Base-by-base conservation (phyloP, 1,139 yeast genomes). In the Pneumocystis carinii region DNA sequence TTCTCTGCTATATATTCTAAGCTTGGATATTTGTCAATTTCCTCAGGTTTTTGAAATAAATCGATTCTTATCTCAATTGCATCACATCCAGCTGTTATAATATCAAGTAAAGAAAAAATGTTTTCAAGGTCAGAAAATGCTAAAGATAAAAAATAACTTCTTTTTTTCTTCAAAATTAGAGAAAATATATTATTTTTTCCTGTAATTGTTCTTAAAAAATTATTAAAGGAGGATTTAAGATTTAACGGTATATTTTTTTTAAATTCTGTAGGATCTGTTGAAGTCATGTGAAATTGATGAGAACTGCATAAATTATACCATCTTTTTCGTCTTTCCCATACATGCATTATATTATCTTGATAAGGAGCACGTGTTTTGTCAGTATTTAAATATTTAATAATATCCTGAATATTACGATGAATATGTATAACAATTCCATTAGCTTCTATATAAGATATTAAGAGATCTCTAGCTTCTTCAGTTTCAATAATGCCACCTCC, bases 401-500 rank as follows among this genome's bases (percentile, higher is more conserved):
- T 89, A 69, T 87, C 86, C 64, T 84, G 85, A 67, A 90, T 81
- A 70, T 88, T 88, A 70, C 99, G 85, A 73, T 90, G 97, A 66
- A 92, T 79, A 71, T 92, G 97, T 65, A 92, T 77, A 8, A 92
- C 97, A 68, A 87, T 81, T 6, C 90, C 87, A 32, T 89, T 90
- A 59, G 75, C 71, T 39, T 74, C 71, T 58, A 77, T 75, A 73
- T 84, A 86, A 12, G 77, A 71, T 70, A 83, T 79, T 72, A 92
- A 77, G 12, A 81, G 68, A 6, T 77, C 77, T 70, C 97, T 82
- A 8, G 94, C 84, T n/a, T 73, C 80, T 14, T 79, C 80, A 39
- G 81, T 81, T 74, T 92, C 98, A 42, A 92, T 96, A 67, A 94
- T 80, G 7, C 99, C 99, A 58, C 99, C 99, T 42, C 99, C 99